These are phyloP conservation scores for Wickerhamomyces tratensis DNA, from an alignment of 805 yeast species.

Conservation along the genomic window DNA sequence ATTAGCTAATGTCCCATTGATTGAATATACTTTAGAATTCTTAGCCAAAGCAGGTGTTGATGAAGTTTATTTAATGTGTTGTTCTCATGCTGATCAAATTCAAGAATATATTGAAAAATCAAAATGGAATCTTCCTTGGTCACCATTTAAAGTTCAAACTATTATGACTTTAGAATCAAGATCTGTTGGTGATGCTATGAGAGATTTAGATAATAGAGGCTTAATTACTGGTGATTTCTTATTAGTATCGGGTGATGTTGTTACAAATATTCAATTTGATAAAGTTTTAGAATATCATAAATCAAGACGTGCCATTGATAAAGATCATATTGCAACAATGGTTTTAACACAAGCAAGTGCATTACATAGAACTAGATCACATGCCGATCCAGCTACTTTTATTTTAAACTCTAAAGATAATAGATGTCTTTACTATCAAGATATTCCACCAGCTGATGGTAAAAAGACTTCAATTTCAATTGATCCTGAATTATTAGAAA, in stretches of 20 bases:
- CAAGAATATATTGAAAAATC: conserved; percentile 69
- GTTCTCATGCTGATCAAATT: conserved; percentile 84
- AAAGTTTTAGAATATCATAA: conserved; percentile 68
- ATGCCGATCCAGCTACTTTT: conserved; percentile 75
- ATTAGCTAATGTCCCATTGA: conserved; percentile 84
- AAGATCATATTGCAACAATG: conserved; percentile 92
- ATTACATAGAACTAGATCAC: conserved; percentile 74
- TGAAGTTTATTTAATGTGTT: conserved; percentile 85
- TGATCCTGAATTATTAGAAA: conserved; percentile 76
- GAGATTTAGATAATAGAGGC: conserved; percentile 89
- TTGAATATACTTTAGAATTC: conserved; percentile 92
- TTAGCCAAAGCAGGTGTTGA: conserved; percentile 83
- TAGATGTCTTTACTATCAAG: conserved; percentile 79
- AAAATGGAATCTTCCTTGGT: conserved; percentile 56
- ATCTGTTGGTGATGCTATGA: conserved; percentile 95
- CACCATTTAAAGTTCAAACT: conserved; percentile 77
- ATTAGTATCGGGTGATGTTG: conserved; percentile 88
- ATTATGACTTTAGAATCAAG: conserved; percentile 78
- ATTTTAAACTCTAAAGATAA: conserved; percentile 64
- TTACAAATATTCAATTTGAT: conserved; percentile 80
- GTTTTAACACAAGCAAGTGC: conserved; percentile 81
- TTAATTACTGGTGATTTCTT: conserved; percentile 84
- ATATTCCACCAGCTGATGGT: conserved; percentile 43
- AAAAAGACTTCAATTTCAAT: conserved; percentile 44
- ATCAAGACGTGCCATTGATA: conserved; percentile 61